Evolutionary conservation across 2,329 filamentous ascomycete genomes (phyloP).

Genomic region (Phaeosphaeria sp.): DNA sequence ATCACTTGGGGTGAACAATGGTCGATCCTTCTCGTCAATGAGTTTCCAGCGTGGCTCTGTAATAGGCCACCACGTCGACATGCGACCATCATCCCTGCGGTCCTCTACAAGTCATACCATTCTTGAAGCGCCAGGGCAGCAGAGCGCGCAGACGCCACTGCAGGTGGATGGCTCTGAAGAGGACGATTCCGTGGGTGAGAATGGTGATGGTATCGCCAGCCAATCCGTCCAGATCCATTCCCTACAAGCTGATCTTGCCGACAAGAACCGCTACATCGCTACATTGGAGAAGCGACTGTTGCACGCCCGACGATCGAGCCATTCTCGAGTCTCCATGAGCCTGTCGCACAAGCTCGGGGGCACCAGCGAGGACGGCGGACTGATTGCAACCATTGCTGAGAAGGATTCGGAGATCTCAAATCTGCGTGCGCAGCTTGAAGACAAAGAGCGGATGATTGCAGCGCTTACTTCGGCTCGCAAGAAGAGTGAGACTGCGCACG

Average conservation of each 20-base stretch:
- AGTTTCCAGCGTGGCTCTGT: conserved; percentile 48
- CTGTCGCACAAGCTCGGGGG: conserved; percentile 68
- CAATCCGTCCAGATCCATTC: conserved; percentile 85
- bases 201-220: conserved; percentile 84
- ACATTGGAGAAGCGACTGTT: conserved; percentile 91
- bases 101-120: conserved; percentile 49
- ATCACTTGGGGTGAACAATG: conserved; percentile 85
- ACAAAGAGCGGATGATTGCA: conserved; percentile 92
- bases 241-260: conserved; percentile 92
- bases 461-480: conserved; percentile 85
- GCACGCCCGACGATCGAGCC: conserved; percentile 88
- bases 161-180: conserved; percentile 46
- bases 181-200: conserved; percentile 71
- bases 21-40: conserved; percentile 50
- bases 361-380: conserved; percentile 79
- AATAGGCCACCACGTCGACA: conserved; percentile 48
- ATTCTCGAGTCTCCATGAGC: conserved; percentile 82
- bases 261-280: conserved; percentile 95
- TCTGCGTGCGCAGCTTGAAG: conserved; percentile 85
- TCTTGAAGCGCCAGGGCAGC: conserved; percentile 47
- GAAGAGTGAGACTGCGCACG: conserved; percentile 82
- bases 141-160: conserved; percentile 30
- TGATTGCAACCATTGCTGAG: conserved; percentile 76
- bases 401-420: conserved; percentile 94
- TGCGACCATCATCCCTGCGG: conserved; percentile 57